Evolutionary conservation across 1,284 basidiomycete genomes (phyloP).

Genomic region (Fomitopsis schrenkii): DNA sequence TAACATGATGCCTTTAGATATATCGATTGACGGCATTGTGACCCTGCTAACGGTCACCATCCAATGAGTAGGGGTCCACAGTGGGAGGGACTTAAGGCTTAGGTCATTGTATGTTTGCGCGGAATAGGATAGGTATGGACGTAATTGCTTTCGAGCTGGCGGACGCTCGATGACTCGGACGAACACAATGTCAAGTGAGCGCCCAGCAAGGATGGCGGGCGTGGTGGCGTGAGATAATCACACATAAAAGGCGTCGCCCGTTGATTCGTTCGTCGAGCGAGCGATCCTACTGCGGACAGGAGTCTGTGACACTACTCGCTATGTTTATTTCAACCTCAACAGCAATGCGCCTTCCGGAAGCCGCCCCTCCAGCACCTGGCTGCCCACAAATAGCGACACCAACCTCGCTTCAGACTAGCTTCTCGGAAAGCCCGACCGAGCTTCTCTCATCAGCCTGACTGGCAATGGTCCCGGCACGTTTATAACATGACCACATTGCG

Average conservation of each 20-base stretch:
- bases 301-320: neutral
- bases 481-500: neutral
- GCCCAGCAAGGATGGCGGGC: neutral
- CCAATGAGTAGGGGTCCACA: neutral
- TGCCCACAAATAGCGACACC: neutral
- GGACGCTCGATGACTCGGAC: too few relatives aligned
- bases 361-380: neutral
- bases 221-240: neutral
- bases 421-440: neutral
- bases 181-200: neutral
- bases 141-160: neutral
- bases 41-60: conserved; percentile 42
- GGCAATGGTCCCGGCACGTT: neutral
- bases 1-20: conserved; percentile 27
- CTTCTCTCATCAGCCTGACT: neutral
- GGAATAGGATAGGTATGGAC: neutral
- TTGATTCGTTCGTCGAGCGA: neutral
- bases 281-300: neutral
- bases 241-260: neutral
- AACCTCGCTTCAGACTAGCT: neutral
- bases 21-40: conserved; percentile 43
- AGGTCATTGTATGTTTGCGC: neutral
- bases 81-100: neutral
- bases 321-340: too few relatives aligned
- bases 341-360: neutral